Conservation (phyloP, 495 filamentous ascomycete species). For the Podospora comata region DNA sequence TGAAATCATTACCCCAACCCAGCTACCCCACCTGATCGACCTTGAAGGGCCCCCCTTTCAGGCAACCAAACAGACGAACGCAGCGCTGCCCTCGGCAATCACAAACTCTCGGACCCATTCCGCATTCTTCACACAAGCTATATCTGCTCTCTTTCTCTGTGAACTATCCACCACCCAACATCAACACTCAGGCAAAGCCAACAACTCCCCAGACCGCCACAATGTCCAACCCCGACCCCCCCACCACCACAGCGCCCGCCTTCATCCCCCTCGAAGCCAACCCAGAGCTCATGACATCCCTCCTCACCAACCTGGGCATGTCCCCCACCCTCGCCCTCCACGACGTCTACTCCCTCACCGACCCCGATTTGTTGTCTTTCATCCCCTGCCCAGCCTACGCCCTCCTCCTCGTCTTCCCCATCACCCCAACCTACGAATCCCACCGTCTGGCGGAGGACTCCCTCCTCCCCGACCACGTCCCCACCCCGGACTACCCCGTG, state of each 20-base stretch:
- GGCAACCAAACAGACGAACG: background rate
- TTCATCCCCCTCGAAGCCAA: constrained; percentile 60
- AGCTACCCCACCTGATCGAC: background rate
- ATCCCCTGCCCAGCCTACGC: constrained; percentile 80
- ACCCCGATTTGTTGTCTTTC: constrained; percentile 73
- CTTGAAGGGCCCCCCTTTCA: background rate
- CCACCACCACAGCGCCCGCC: constrained; percentile 31
- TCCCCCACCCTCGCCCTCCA: constrained; percentile 63
- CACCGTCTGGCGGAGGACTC: constrained; percentile 64
- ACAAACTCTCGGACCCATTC: background rate
- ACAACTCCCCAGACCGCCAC: constrained; percentile 1
- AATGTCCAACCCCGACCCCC: constrained; percentile 38
- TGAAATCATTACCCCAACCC: background rate
- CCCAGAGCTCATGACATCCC: constrained; percentile 73
- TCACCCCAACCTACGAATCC: constrained; percentile 66
- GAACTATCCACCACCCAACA: background rate
- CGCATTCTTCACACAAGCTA: background rate
- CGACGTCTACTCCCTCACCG: constrained; percentile 80
- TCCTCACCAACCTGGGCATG: constrained; percentile 74
- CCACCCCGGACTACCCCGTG: constrained; percentile 53
- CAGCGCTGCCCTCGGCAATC: background rate
- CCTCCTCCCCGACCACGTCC: constrained; percentile 43
- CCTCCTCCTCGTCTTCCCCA: constrained; percentile 80
- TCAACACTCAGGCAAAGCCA: background rate
- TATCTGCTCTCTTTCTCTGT: background rate